Base-by-base conservation (phyloP, 2,329 filamentous ascomycete species). In the Anthostomella pinea region DNA sequence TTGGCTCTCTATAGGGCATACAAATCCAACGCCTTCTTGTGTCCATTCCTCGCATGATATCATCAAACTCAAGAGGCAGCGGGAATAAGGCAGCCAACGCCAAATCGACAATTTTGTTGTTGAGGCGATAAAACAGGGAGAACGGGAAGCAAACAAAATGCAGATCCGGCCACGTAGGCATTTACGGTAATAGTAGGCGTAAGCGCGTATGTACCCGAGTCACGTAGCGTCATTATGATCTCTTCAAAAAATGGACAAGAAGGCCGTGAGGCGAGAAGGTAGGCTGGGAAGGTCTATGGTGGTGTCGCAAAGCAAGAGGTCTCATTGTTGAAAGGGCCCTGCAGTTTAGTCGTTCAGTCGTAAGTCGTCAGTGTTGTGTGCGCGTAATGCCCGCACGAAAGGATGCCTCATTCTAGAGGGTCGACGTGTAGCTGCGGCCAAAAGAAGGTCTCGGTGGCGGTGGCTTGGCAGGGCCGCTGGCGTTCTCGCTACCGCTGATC, bases 401-500 rank as follows among this genome's bases (percentile, higher is more conserved):
- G 13, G 21, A 14, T 28, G 29, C 34, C 44, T 36, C 30, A 37
- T 26, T 29, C 37, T 54, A 68, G 42, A 67, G 64, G 23, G 50
- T 52, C 28, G 60, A 62, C 29, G 56, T 65, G 46, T 57, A 64
- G 41, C 58, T 67, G 39, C 62, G 63, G 42, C 57, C 59, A 33
- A 64, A 44, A 27, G 43, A 45, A 27, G 65, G 62, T 47, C 66
- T 68, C 18, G 54, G 56, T 11, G 45, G 30, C 18, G 54, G 56
- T 11, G 45, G 30, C 33, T 56, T 51, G 29, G 55, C 53, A 35
- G 56, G 37, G 49, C 49, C 46, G 39, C 52, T 52, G 21, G 54
- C 43, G 25, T 51, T 57, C 42, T 59, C 65, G 46, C 57, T 67
- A 29, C 69, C 66, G 30, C 84, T 84, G 56, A 89, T 88, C 65